phyloP scores from a whole-genome alignment of 192 early-diverging fungal species.

The Jimgerdemannia lactiflua region DNA sequence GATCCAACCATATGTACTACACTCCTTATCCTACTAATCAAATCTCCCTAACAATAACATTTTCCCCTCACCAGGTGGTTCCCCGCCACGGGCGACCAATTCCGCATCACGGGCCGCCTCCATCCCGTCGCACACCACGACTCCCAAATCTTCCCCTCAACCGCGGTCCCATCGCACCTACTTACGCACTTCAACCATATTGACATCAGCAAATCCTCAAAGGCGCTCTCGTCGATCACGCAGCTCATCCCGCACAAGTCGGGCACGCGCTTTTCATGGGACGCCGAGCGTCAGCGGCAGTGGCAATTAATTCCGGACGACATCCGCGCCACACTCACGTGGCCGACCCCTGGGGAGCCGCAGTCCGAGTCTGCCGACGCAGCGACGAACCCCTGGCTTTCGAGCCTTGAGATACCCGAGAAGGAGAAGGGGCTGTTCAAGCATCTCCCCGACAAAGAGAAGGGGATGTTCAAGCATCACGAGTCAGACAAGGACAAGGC shows the following conservation, averaged over 20 bases:
- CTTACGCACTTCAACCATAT: background rate
- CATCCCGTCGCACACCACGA: constrained; percentile 6
- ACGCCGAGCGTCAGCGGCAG: constrained; percentile 25
- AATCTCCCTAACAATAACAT: background rate
- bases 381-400: background rate
- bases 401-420: background rate
- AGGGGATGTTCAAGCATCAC: constrained; percentile 5
- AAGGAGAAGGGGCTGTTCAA: constrained; percentile 12
- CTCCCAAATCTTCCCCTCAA: background rate
- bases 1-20: background rate
- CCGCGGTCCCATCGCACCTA: background rate
- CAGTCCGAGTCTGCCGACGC: background rate
- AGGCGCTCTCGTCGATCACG: background rate
- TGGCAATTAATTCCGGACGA: constrained; percentile 18
- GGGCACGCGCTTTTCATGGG: constrained; percentile 14
- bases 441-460: background rate
- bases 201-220: constrained; percentile 2
- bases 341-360: constrained; percentile 9
- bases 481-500: constrained; percentile 14
- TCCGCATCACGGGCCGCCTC: constrained; percentile 28
- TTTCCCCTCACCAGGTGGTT: constrained; percentile 21
- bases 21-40: no score
- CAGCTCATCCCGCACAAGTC: background rate
- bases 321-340: constrained; percentile 23
- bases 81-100: constrained; percentile 30